Conservation (phyloP, 768 basidiomycete species). For the Leccinum truebloodii region DNA sequence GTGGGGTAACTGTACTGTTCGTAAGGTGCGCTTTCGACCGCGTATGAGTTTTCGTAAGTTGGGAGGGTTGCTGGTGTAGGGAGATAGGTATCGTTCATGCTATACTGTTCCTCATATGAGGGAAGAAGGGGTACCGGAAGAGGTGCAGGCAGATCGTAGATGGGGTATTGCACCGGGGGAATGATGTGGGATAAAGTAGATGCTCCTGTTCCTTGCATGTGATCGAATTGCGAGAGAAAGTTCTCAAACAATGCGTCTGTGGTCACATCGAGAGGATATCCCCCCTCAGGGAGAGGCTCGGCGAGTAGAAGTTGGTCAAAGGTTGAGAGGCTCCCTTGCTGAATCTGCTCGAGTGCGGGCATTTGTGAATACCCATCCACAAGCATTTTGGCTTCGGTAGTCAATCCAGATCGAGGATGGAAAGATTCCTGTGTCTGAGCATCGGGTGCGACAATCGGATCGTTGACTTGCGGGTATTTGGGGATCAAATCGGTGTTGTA, state of each 20-base stretch:
- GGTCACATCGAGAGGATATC: background rate
- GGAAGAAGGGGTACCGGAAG: background rate
- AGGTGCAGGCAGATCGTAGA: background rate
- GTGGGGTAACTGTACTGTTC: background rate
- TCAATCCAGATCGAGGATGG: background rate
- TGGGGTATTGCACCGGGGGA: background rate
- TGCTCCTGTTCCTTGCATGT: background rate
- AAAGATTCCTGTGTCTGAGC: background rate
- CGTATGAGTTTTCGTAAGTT: background rate
- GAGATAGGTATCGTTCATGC: background rate
- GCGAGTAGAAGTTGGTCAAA: background rate
- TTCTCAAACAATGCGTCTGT: background rate
- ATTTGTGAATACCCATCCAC: background rate
- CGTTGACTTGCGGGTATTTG: background rate
- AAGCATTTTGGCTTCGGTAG: too few relatives aligned
- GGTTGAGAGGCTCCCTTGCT: background rate
- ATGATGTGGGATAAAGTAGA: background rate
- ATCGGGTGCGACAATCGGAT: background rate
- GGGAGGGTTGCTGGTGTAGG: background rate
- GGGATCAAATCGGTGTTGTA: slow-evolving; percentile 1
- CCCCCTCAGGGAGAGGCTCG: background rate
- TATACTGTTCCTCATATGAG: background rate
- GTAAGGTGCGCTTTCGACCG: background rate
- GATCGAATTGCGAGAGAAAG: background rate
- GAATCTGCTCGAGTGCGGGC: background rate